Evolutionary conservation across 192 early-diverging fungal genomes (phyloP), one percentile per base, ranked within the genome.

Genomic region (Ambispora gerdemannii): DNA sequence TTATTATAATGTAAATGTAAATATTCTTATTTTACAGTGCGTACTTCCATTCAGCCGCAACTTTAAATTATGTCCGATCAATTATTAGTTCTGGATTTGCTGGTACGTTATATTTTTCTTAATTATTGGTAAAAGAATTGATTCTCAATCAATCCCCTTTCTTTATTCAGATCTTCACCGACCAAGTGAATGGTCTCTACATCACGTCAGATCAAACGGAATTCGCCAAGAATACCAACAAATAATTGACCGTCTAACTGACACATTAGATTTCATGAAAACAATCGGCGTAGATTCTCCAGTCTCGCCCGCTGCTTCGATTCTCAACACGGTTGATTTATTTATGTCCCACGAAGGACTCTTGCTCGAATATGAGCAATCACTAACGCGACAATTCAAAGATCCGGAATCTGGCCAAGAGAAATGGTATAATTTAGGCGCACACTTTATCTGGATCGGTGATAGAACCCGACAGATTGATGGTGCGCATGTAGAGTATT

Each of bases 361-460:
- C 25, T 72, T 97, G 51, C 83, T 99, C 13, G 95, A 97, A 56
- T 97, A 95, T 79, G 96, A 98, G 78, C 78, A 90, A 72, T 82
- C 85, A 22, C 80, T 98, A 50, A 98, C 96, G 0, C 86, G 93
- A 1, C 70, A 81, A 3, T 70, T 87, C 65, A 67, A 79, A 35
- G 83, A 83, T 60, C 76, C 86, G 13, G 70, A 73, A n/a, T 56
- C 76, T 8, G 78, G 81, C 7, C 77, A 83, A 27, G 74, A 79
- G 70, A 84, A 86, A 69, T 91, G 84, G 74, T 99, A 96, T 83
- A 99, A 99, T 77, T 76, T 93, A 31, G 93, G 94, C 17, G 86
- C 97, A 2, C 97, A 99, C 80, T 98, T 95, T 75, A 83, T 99
- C 74, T 99, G 97, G 97, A 94, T 98, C 70, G 97, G 97, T 28